A percentile compares a stretch with the other conserved stretches of the same genome.
These are phyloP conservation scores for Kwoniella sp. DNA, from an alignment of 768 basidiomycete genomes.

Conservation along the genomic window DNA sequence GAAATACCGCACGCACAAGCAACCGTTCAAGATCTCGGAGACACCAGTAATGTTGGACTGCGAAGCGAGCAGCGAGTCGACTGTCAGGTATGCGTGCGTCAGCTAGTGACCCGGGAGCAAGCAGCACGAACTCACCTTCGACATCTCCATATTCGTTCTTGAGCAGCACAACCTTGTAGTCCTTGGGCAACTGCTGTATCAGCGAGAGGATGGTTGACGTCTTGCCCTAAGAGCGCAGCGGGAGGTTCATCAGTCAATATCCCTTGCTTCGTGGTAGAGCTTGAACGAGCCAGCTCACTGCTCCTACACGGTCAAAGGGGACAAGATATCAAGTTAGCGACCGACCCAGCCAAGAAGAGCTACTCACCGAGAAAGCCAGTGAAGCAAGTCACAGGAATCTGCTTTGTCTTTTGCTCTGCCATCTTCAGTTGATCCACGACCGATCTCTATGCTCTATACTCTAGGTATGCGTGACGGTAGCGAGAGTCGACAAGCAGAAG, in stretches of 20 bases:
- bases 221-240: no score
- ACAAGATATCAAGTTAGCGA: no score
- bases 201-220: constrained; percentile 65
- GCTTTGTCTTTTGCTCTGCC: neutral
- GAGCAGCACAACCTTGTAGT: constrained; percentile 81
- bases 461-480: no score
- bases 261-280: neutral
- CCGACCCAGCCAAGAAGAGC: no score
- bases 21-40: constrained; percentile 92
- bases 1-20: constrained; percentile 61
- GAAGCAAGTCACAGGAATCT: constrained; percentile 85
- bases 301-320: constrained; percentile 19
- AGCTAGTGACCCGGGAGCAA: neutral
- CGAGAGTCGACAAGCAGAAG: no score
- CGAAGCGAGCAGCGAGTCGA: constrained; percentile 84
- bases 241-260: no score
- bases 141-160: constrained; percentile 98
- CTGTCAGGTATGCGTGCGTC: constrained; percentile 50
- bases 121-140: constrained; percentile 57
- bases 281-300: constrained; percentile 18
- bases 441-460: neutral
- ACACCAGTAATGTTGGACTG: constrained; percentile 75
- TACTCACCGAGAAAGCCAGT: constrained; percentile 70
- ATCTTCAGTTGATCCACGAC: neutral
- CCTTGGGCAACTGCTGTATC: constrained; percentile 71